A percentile compares a stretch with the other conserved stretches of the same genome.
Conservation (phyloP, 2,329 filamentous ascomycete species). For the Stachybotrys elegans region DNA sequence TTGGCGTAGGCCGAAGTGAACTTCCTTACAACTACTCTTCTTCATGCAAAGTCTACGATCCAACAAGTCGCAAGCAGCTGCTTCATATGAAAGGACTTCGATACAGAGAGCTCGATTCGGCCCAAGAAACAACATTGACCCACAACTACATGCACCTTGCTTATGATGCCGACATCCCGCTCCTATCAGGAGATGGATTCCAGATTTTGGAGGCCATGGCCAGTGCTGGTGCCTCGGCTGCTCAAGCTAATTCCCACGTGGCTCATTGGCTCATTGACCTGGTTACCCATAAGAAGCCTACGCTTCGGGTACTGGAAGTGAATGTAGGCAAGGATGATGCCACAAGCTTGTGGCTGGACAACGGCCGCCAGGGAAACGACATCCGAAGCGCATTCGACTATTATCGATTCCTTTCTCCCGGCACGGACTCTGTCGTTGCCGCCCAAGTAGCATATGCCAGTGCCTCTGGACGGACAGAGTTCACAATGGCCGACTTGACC, state of each 20-base stretch:
- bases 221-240: not conserved
- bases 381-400: not conserved
- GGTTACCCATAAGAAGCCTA: constrained; percentile 28
- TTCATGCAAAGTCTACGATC: constrained; percentile 10
- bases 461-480: not conserved
- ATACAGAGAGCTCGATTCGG: constrained; percentile 14
- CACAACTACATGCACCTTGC: constrained; percentile 13
- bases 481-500: not conserved
- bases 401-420: not conserved
- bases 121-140: constrained; percentile 10
- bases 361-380: not conserved
- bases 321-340: constrained; percentile 15
- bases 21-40: not conserved
- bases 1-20: not conserved
- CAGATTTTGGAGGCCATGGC: not conserved
- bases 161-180: constrained; percentile 18
- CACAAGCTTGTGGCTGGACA: constrained; percentile 20
- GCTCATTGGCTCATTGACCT: constrained; percentile 22
- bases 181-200: constrained; percentile 7
- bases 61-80: constrained; percentile 11
- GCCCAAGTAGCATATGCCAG: not conserved
- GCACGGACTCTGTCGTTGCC: not conserved
- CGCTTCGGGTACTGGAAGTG: constrained; percentile 26
- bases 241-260: not conserved
- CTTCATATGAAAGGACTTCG: constrained; percentile 15